A percentile compares a stretch with the other conserved stretches of the same genome.
Conservation (phyloP, 768 basidiomycete genomes). For the Boletus huronensis region DNA sequence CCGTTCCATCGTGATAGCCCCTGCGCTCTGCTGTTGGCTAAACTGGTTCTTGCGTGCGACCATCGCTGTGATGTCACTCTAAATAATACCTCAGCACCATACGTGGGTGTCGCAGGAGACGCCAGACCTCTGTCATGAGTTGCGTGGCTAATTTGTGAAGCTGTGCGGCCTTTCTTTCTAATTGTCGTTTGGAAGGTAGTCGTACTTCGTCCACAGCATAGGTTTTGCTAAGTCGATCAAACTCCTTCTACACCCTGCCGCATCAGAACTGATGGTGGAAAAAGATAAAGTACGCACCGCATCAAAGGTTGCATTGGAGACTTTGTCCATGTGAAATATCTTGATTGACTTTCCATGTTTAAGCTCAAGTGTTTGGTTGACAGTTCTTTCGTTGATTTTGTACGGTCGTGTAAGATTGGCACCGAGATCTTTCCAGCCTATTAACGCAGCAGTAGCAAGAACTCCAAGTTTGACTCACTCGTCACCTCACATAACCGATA, state of each 20-base stretch:
- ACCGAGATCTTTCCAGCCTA: conserved; percentile 46
- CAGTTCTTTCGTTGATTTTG: conserved; percentile 59
- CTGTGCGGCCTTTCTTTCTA: conserved; percentile 64
- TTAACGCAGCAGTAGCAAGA: conserved; percentile 1
- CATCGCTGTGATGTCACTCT: conserved; percentile 85
- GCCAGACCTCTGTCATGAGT: conserved; percentile 75
- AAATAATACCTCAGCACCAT: conserved; percentile 13
- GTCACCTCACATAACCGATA: conserved; percentile 83
- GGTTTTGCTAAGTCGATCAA: conserved; percentile 50
- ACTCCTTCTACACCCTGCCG: conserved; percentile 57
- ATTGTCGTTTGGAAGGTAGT: conserved; percentile 61
- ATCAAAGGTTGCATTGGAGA: conserved; percentile 70
- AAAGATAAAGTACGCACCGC: conserved; percentile 43
- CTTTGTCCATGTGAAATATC: conserved; percentile 75
- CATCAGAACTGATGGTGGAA: conserved; percentile 8
- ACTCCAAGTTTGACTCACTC: conserved; percentile 47
- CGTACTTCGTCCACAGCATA: conserved; percentile 52
- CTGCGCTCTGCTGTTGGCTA: conserved; percentile 32
- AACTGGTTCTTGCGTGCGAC: conserved; percentile 60
- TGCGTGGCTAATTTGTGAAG: conserved; percentile 57
- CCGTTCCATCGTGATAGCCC: conserved; percentile 48
- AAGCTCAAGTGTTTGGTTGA: conserved; percentile 69
- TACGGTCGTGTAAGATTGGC: conserved; percentile 61
- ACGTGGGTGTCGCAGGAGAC: conserved; percentile 4
- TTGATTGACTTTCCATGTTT: conserved; percentile 68